Evolutionary conservation across 306 rosid genomes (phyloP).

Genomic region (Morella rubra): DNA sequence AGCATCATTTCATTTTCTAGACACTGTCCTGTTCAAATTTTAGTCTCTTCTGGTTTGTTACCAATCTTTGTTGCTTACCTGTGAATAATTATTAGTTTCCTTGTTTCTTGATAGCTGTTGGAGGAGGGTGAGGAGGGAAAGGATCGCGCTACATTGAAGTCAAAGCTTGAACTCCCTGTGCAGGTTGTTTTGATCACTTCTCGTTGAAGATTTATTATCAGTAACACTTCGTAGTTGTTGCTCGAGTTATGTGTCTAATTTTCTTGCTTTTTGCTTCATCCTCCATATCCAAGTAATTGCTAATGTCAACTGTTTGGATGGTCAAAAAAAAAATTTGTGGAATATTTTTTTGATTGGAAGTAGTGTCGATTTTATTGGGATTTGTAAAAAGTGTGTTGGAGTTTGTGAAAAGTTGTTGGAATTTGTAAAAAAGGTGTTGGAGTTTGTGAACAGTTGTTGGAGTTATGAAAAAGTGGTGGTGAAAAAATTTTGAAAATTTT

Average conservation of each 20-base stretch:
- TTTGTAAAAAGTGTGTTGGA: too few species aligned
- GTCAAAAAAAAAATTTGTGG: too few species aligned
- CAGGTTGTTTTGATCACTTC: slow-evolving; percentile 62
- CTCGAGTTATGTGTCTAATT: slow-evolving; percentile 16
- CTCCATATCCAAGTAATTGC: background rate
- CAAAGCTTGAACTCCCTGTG: slow-evolving; percentile 98
- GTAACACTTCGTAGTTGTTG: slow-evolving; percentile 11
- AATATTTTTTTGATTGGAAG: too few species aligned
- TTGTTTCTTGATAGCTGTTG: slow-evolving; percentile 57
- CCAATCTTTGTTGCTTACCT: slow-evolving; percentile 21
- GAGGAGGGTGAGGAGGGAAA: slow-evolving; percentile 98
- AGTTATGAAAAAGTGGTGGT: too few species aligned
- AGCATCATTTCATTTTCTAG: background rate
- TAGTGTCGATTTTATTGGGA: too few species aligned
- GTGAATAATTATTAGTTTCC: slow-evolving; percentile 20
- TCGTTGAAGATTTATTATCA: slow-evolving; percentile 12
- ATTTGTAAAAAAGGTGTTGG: too few species aligned
- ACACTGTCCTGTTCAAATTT: slow-evolving; percentile 7
- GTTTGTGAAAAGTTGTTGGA: too few species aligned
- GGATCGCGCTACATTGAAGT: slow-evolving; percentile 81
- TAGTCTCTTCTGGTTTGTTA: slow-evolving; percentile 7
- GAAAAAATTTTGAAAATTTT: too few species aligned
- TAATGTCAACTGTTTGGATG: background rate
- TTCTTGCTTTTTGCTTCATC: background rate
- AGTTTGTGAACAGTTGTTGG: too few species aligned